Base-by-base conservation (phyloP, 2,329 filamentous ascomycete species). In the Diatrype stigma region DNA sequence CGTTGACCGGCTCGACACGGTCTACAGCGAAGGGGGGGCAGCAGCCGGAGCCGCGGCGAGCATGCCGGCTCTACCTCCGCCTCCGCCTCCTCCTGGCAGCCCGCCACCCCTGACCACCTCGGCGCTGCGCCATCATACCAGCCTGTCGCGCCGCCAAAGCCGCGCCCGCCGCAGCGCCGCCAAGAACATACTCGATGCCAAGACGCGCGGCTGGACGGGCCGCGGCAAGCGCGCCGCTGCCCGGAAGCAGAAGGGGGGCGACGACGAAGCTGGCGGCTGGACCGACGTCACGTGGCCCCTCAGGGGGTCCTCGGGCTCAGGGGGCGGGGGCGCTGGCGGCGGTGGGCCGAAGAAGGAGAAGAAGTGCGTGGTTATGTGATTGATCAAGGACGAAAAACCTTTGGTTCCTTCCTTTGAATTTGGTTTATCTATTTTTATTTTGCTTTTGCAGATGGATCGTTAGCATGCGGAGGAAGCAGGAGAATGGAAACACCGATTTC, bases 131-230 rank as follows among this genome's bases (percentile, higher is more conserved):
- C 67, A 71, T 32, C 70, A 70, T 42, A 64, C 72, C 1, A 73
- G 72, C 40, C 64, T 82, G 6, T 73, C 65, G 50, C 69, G 79
- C 32, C 73, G 72, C 23, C 72, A 72, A 35, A 84, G 80, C 59
- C 75, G 82, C 38, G 81, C 81, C 2, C 79, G 81, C 61, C 72
- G 80, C 26, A 82, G 81, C 51, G 82, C 82, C 6, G 76, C 80
- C 10, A 84, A 80, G 67, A 86, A 85, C 57, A 80, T 85, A 26
- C 73, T 77, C 17, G 81, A 85, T 54, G 82, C 82, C 1, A 81
- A 77, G 67, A 75, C 73, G 58, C 74, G 73, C 30, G 81, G 82
- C 1, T 85, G 82, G 81, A 73, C 71, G 51, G 67, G 70, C 32
- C 67, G 73, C 46, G 63, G 60, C 47, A 70, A 67, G 54, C n/a